A percentile compares a stretch with the other conserved stretches of the same genome.
Conservation (phyloP, 306 rosid species). For the Cicer bijugum region DNA sequence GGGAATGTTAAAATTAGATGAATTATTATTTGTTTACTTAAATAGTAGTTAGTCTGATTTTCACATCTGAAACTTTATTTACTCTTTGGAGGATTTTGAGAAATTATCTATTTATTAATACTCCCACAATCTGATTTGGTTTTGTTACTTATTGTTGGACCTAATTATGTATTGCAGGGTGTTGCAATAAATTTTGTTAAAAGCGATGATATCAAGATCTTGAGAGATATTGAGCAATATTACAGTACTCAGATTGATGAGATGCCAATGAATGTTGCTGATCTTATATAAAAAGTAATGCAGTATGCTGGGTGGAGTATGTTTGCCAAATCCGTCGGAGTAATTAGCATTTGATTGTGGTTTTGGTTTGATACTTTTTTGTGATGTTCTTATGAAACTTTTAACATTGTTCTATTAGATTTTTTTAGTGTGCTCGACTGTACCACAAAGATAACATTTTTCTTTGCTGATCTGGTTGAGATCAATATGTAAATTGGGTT, state of each 20-base stretch:
- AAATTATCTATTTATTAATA: constrained; percentile 1
- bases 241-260: constrained; percentile 98
- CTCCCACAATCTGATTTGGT: neutral
- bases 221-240: constrained; percentile 94
- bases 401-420: constrained; percentile 37
- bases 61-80: neutral
- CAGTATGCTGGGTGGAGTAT: constrained; percentile 49
- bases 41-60: neutral
- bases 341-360: constrained; percentile 40
- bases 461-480: constrained; percentile 40
- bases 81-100: constrained; percentile 14
- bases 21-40: neutral
- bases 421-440: constrained; percentile 30
- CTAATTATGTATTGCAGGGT: constrained; percentile 66
- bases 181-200: constrained; percentile 97
- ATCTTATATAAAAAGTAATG: constrained; percentile 61
- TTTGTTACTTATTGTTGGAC: constrained; percentile 12
- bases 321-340: constrained; percentile 30
- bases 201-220: constrained; percentile 91
- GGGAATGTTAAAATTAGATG: constrained; percentile 21
- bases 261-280: constrained; percentile 99
- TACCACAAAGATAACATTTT: constrained; percentile 1
- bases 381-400: constrained; percentile 31
- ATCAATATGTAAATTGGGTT: constrained; percentile 49
- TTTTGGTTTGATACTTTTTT: constrained; percentile 27